Percentiles rank a stretch among this genome's conserved stretches.
Evolutionary conservation across 1,139 yeast genomes (phyloP).

Genomic region (Maudiozyma humilis): DNA sequence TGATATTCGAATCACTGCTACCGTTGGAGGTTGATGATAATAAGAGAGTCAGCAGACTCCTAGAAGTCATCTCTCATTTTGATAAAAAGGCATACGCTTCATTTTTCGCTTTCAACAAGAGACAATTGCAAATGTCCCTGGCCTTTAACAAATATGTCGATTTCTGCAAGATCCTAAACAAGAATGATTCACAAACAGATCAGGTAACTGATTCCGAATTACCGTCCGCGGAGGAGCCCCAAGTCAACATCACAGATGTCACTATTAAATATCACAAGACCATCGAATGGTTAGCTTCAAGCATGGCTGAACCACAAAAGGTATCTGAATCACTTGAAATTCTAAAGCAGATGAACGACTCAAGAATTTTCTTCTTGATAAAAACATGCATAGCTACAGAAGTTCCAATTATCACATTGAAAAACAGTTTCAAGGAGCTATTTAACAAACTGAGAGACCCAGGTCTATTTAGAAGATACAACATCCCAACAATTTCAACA

Average conservation of each 20-base stretch:
- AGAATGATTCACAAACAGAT: neutral
- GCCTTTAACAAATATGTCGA: slow-evolving; percentile 32
- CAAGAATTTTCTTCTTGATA: slow-evolving; percentile 50
- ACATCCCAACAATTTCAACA: slow-evolving; percentile 32
- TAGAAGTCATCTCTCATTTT: slow-evolving; percentile 42
- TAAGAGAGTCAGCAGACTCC: slow-evolving; percentile 46
- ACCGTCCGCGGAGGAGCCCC: slow-evolving; percentile 7
- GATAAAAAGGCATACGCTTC: slow-evolving; percentile 55
- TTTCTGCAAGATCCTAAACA: slow-evolving; percentile 31
- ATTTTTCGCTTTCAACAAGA: slow-evolving; percentile 56
- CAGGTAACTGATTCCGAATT: neutral
- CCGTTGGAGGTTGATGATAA: slow-evolving; percentile 44
- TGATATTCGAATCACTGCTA: slow-evolving; percentile 51
- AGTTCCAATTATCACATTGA: slow-evolving; percentile 52
- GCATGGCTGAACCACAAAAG: slow-evolving; percentile 47
- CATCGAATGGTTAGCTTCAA: slow-evolving; percentile 54
- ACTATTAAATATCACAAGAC: slow-evolving; percentile 44
- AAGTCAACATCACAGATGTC: slow-evolving; percentile 24
- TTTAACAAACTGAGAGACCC: slow-evolving; percentile 45
- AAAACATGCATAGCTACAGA: slow-evolving; percentile 47
- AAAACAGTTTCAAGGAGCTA: slow-evolving; percentile 55
- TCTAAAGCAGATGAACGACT: slow-evolving; percentile 47
- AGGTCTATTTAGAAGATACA: slow-evolving; percentile 39
- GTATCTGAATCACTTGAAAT: slow-evolving; percentile 44
- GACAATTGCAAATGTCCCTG: slow-evolving; percentile 53